These are phyloP conservation scores for Candida schatavii DNA, from an alignment of 805 yeast genomes.

Conservation along the genomic window DNA sequence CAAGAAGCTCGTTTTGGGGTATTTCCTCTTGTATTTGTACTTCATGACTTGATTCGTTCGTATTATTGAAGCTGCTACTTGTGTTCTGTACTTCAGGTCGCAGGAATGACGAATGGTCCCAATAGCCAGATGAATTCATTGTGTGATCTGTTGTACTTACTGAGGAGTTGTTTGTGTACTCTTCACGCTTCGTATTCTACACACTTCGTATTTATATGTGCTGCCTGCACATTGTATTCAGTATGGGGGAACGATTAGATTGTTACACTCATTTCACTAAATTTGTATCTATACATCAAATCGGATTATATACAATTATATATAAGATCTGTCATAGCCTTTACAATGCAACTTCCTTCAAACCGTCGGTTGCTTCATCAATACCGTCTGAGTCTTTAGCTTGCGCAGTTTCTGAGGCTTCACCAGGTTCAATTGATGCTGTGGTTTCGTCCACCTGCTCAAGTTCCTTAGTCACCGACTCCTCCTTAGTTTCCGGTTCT, in stretches of 20 bases:
- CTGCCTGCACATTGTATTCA: too few species aligned
- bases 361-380: slow-evolving; percentile 6
- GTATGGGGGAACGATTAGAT: not conserved
- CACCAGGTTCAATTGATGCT: not conserved
- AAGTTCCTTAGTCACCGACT: slow-evolving; percentile 3
- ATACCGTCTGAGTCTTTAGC: not conserved
- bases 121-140: slow-evolving; percentile 28
- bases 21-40: slow-evolving; percentile 27
- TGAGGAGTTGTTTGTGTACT: not conserved
- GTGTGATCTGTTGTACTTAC: too few species aligned
- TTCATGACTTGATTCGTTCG: slow-evolving; percentile 15
- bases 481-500: slow-evolving; percentile 7
- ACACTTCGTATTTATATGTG: too few species aligned
- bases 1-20: slow-evolving; percentile 27
- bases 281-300: not conserved
- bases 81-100: not conserved
- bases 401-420: slow-evolving; percentile 3
- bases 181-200: not conserved
- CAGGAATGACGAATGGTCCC: slow-evolving; percentile 17
- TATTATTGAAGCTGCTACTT: not conserved
- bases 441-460: slow-evolving; percentile 2
- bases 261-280: too few species aligned
- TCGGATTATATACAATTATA: not conserved
- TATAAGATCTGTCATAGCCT: not conserved
- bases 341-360: slow-evolving; percentile 12